Evolutionary conservation across 2,329 filamentous ascomycete species (phyloP).

Genomic region (Ambrosiella beaveri): DNA sequence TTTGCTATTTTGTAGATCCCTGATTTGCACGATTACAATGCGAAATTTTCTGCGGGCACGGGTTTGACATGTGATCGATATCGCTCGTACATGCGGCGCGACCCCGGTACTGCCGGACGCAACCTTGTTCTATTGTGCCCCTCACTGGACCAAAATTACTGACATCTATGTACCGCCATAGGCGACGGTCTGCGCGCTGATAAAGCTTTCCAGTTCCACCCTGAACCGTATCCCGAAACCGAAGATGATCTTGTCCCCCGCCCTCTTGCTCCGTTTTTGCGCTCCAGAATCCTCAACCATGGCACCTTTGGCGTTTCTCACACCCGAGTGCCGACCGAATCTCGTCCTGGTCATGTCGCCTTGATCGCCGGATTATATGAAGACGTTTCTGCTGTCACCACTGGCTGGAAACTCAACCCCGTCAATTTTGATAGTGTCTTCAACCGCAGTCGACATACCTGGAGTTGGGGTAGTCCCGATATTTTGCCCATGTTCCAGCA

Average conservation of each 20-base stretch:
- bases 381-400: slow-evolving; percentile 92
- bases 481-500: slow-evolving; percentile 95
- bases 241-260: slow-evolving; percentile 52
- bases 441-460: slow-evolving; percentile 89
- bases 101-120: not conserved
- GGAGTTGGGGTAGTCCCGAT: slow-evolving; percentile 98
- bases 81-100: not conserved
- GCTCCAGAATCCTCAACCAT: slow-evolving; percentile 70
- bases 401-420: slow-evolving; percentile 95
- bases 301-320: slow-evolving; percentile 96
- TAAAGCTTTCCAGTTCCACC: slow-evolving; percentile 89
- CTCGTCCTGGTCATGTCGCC: slow-evolving; percentile 86
- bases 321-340: slow-evolving; percentile 91
- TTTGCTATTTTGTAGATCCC: not conserved
- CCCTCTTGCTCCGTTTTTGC: slow-evolving; percentile 77
- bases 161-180: slow-evolving; percentile 18
- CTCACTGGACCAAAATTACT: not conserved
- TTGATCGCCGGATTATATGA: slow-evolving; percentile 94
- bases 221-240: slow-evolving; percentile 59
- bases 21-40: not conserved
- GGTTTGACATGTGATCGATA: not conserved
- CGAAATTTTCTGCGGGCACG: not conserved
- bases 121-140: not conserved
- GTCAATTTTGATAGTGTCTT: slow-evolving; percentile 98
- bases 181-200: slow-evolving; percentile 89